Base-by-base conservation (phyloP, 1,284 basidiomycete genomes). In the Leccinum pallidistipes region DNA sequence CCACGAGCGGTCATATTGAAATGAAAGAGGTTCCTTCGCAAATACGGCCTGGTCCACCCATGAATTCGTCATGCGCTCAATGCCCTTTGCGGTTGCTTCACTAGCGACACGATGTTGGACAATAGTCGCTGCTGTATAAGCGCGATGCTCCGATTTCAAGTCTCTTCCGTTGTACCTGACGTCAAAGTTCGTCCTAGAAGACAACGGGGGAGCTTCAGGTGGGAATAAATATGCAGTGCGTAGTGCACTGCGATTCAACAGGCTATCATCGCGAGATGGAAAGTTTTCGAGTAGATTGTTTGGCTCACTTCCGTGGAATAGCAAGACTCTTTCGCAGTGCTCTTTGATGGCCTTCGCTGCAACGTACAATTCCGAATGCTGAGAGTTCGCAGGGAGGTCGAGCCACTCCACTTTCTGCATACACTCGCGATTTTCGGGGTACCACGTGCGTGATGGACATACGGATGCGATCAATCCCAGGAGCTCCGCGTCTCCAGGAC, bases 361-460 rank as follows among this genome's bases (percentile, higher is more conserved):
- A 14, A 56, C 9, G 24, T 68, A 66, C 43, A 81, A 74, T 12
- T 60, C 65, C 21, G 72, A 63, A 60, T 75, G 71, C 51, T 82
- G 81, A 0, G 64, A 69, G 43, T 58, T 64, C 0, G 56, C 65
- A 1, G 55, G 70, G 36, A 63, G 74, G 56, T n/a, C 3, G 0
- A 55, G 62, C 70, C 67, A 72, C 0, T 56, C 18, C 0, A 70
- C 59, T 1, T 45, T 69, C 57, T 81, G 77, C 79, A 82, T 81
- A 5, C 62, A 66, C 45, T 62, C 57, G 18, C 75, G 64, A 62
- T 56, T 18, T 21, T 45, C 18, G 7, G 81, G 79, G 66, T 81
- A 79, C 61, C 71, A 81, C 0, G 53, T 56, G 9, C 79, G 71
- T 0, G 52, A 16, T 0, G 83, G 80, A 3, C 73, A 75, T 0